These are phyloP conservation scores for Planoprotostelium fungivorum DNA, from an alignment of 78 protist species.

Conservation along the genomic window DNA sequence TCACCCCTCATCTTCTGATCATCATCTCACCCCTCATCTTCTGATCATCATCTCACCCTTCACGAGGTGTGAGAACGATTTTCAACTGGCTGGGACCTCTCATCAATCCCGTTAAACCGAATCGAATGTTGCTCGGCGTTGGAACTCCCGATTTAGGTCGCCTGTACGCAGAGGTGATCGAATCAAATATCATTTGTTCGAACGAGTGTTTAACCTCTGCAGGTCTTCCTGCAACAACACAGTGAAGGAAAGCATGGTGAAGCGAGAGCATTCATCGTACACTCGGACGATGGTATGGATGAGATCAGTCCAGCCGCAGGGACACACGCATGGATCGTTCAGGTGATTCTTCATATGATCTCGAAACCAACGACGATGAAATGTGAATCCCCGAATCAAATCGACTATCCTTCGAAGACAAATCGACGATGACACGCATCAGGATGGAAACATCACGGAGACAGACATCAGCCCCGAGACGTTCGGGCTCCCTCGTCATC, in stretches of 20 bases:
- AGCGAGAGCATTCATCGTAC: background rate
- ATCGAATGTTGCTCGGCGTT: background rate
- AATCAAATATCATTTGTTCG: background rate
- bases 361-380: no score
- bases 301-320: background rate
- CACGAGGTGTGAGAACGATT: background rate
- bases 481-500: background rate
- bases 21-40: no score
- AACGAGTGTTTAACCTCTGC: background rate
- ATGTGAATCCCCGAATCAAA: no score
- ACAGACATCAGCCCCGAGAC: background rate
- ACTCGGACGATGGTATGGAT: background rate
- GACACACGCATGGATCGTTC: background rate
- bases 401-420: no score
- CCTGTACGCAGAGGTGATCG: background rate
- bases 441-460: background rate
- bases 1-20: background rate
- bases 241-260: background rate
- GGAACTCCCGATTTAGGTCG: background rate
- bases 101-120: background rate
- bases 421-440: no score
- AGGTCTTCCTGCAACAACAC: background rate
- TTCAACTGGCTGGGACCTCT: background rate
- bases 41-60: background rate
- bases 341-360: background rate